These are phyloP conservation scores for Pseudogymnoascus sp. DNA, from an alignment of 2,329 filamentous ascomycete genomes.

Conservation along the genomic window DNA sequence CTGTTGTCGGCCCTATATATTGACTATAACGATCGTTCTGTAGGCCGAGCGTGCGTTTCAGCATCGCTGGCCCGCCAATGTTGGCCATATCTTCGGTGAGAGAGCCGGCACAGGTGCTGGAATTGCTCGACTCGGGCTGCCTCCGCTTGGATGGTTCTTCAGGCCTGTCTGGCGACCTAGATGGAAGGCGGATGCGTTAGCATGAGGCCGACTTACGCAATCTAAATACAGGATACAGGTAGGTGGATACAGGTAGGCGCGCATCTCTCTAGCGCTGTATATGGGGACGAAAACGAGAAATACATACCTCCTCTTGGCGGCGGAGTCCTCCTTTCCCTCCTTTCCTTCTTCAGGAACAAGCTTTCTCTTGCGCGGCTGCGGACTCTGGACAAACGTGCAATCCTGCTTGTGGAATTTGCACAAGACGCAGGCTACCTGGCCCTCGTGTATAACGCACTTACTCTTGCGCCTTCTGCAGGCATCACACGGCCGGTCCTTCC, in stretches of 20 bases:
- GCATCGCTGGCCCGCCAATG: constrained; percentile 54
- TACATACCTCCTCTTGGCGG: constrained; percentile 59
- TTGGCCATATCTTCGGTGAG: constrained; percentile 64
- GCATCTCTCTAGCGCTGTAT: constrained; percentile 13
- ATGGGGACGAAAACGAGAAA: constrained; percentile 18
- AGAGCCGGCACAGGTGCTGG: constrained; percentile 53
- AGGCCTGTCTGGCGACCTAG: constrained; percentile 49
- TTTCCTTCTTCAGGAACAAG: constrained; percentile 46
- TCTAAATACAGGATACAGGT: not conserved
- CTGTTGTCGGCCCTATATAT: constrained; percentile 74
- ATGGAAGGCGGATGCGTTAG: constrained; percentile 15
- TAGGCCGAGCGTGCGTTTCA: constrained; percentile 64
- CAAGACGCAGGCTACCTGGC: constrained; percentile 61
- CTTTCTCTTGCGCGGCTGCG: constrained; percentile 72
- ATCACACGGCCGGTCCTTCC: constrained; percentile 54
- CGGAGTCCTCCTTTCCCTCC: constrained; percentile 47
- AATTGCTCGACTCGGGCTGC: constrained; percentile 49
- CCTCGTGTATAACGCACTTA: constrained; percentile 71
- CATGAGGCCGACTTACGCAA: constrained; percentile 8
- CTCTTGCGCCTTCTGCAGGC: constrained; percentile 65
- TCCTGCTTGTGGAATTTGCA: constrained; percentile 72
- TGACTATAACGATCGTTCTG: constrained; percentile 72
- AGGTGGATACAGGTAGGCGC: not conserved
- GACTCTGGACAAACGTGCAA: constrained; percentile 70
- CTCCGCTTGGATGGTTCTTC: constrained; percentile 42